These are phyloP conservation scores for Rostrohypoxylon terebratum DNA, from an alignment of 495 filamentous ascomycete species.

Conservation along the genomic window DNA sequence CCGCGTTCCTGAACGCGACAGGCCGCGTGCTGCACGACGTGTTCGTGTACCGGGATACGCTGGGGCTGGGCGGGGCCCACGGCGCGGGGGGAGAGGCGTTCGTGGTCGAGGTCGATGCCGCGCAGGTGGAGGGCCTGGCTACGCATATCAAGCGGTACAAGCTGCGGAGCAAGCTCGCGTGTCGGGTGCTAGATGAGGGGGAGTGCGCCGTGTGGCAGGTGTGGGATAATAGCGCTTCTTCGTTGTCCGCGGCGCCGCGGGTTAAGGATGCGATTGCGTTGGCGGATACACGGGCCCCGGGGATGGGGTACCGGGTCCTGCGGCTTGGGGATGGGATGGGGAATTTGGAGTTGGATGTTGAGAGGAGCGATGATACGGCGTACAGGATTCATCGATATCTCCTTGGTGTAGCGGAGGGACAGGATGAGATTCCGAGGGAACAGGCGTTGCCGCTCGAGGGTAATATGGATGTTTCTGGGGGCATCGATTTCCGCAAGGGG, in stretches of 20 bases:
- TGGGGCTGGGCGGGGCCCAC: slow-evolving; percentile 40
- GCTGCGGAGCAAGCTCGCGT: slow-evolving; percentile 78
- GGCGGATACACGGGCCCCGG: slow-evolving; percentile 73
- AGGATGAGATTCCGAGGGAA: slow-evolving; percentile 75
- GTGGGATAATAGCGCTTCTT: slow-evolving; percentile 63
- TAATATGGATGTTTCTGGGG: slow-evolving; percentile 85
- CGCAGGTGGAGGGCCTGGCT: slow-evolving; percentile 68
- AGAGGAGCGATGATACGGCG: slow-evolving; percentile 47
- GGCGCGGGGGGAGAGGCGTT: slow-evolving; percentile 66
- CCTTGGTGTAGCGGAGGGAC: slow-evolving; percentile 85
- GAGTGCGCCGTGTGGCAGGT: slow-evolving; percentile 74
- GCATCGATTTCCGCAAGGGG: slow-evolving; percentile 91
- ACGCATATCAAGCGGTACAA: slow-evolving; percentile 85
- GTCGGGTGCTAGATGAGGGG: slow-evolving; percentile 70
- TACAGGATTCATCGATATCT: slow-evolving; percentile 81
- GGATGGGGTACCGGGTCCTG: slow-evolving; percentile 72
- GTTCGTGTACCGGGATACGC: slow-evolving; percentile 79
- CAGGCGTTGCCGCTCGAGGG: slow-evolving; percentile 81
- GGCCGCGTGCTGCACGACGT: slow-evolving; percentile 88
- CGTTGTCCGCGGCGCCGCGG: slow-evolving; percentile 8
- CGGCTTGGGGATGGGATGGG: slow-evolving; percentile 49
- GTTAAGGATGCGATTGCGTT: slow-evolving; percentile 55
- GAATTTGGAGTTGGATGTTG: slow-evolving; percentile 45
- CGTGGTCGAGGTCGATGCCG: slow-evolving; percentile 84
- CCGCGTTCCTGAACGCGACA: slow-evolving; percentile 85